These are phyloP conservation scores for Russula sp. DNA, from an alignment of 768 basidiomycete species.

Conservation along the genomic window DNA sequence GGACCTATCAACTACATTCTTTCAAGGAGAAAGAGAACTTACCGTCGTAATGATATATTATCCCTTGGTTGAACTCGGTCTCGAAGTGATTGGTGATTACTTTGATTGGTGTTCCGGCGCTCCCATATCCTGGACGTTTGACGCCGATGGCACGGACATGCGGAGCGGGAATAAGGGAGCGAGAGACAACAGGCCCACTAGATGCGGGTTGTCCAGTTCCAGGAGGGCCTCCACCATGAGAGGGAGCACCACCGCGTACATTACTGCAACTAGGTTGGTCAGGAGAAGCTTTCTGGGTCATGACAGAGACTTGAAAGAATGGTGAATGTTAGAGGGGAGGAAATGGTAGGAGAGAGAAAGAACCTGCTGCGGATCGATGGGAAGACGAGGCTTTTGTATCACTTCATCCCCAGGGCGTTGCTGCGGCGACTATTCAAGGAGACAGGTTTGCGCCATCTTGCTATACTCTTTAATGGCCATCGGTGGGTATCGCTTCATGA, in stretches of 20 bases:
- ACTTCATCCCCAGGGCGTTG: not conserved
- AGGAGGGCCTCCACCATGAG: slow-evolving; percentile 21
- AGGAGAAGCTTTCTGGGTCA: not conserved
- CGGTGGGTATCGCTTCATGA: not conserved
- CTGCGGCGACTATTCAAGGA: not conserved
- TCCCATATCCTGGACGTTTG: slow-evolving; percentile 58
- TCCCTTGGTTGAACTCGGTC: slow-evolving; percentile 51
- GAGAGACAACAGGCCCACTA: slow-evolving; percentile 5
- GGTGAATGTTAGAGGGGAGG: not conserved
- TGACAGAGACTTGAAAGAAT: not conserved
- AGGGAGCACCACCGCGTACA: slow-evolving; percentile 26
- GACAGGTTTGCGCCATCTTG: not conserved
- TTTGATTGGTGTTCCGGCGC: slow-evolving; percentile 41
- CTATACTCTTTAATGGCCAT: not conserved
- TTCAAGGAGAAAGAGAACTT: slow-evolving; percentile 27
- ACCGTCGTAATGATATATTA: slow-evolving; percentile 80
- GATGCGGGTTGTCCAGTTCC: slow-evolving; percentile 32
- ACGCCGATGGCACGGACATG: slow-evolving; percentile 58
- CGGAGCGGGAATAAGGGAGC: slow-evolving; percentile 30
- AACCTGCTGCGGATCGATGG: not conserved
- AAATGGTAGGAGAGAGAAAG: not conserved
- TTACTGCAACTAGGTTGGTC: not conserved
- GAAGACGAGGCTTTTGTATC: not conserved
- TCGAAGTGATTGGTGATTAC: slow-evolving; percentile 58
- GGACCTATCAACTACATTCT: not conserved